Percentiles rank a stretch among this genome's conserved stretches.
phyloP scores from a whole-genome alignment of 257 asterid genomes.

The Ballota nigra region DNA sequence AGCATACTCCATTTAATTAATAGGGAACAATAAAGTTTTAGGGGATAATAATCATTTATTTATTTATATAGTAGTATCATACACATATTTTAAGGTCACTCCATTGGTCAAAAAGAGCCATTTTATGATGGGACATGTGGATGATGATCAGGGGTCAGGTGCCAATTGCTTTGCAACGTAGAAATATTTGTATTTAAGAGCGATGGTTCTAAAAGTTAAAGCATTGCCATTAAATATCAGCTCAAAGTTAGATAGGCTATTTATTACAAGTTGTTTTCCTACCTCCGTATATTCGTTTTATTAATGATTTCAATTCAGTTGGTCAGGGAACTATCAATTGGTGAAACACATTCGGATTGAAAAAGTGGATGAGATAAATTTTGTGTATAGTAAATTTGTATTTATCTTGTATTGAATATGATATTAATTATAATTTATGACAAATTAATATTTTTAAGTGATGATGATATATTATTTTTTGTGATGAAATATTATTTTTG shows the following conservation, averaged over 20 bases:
- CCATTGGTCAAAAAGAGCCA: constrained; percentile 25
- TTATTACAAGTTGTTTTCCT: constrained; percentile 12
- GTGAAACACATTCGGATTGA: too few relatives aligned
- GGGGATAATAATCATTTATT: not conserved
- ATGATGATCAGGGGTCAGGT: not conserved
- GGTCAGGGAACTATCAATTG: too few relatives aligned
- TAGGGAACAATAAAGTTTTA: not conserved
- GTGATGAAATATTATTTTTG: too few relatives aligned
- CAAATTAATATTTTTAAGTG: too few relatives aligned
- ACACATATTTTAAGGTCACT: not conserved
- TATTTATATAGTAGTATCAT: not conserved
- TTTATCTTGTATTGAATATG: too few relatives aligned
- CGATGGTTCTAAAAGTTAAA: constrained; percentile 5
- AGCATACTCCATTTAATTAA: too few relatives aligned
- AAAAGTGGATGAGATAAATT: too few relatives aligned
- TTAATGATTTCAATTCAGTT: not conserved
- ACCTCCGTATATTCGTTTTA: not conserved
- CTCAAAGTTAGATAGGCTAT: not conserved
- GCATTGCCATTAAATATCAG: not conserved
- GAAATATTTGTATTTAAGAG: not conserved
- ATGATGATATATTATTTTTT: too few relatives aligned
- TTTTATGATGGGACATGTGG: constrained; percentile 15
- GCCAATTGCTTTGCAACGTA: constrained; percentile 11
- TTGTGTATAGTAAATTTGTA: too few relatives aligned
- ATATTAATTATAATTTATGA: too few relatives aligned